Percentiles rank a stretch among this genome's conserved stretches.
These are phyloP conservation scores for Fusarium sp. DNA, from an alignment of 2,329 filamentous ascomycete genomes.

Conservation along the genomic window DNA sequence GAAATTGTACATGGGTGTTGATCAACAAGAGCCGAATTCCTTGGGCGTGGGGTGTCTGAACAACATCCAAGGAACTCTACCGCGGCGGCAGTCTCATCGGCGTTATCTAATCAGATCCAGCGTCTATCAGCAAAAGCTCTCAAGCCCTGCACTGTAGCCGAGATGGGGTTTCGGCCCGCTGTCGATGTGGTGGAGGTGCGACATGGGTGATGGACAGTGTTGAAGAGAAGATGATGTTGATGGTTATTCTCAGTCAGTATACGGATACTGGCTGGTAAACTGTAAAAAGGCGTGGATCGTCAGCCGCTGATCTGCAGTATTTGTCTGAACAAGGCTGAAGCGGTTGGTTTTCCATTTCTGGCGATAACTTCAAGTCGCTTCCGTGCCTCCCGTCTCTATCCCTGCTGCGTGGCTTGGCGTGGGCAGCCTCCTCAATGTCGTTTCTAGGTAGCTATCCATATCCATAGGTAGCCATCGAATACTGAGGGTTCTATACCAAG, in stretches of 20 bases:
- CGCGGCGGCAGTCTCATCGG: constrained; percentile 10
- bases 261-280: no score
- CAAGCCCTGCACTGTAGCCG: constrained; percentile 20
- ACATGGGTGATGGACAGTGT: not conserved
- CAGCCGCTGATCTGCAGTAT: not conserved
- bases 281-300: not conserved
- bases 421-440: constrained; percentile 26
- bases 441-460: no score
- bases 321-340: constrained; percentile 1
- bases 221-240: not conserved
- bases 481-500: no score
- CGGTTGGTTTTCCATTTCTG: constrained; percentile 15
- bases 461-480: no score
- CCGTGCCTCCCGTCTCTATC: not conserved
- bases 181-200: constrained; percentile 6
- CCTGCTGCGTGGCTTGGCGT: constrained; percentile 30
- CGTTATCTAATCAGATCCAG: constrained; percentile 47
- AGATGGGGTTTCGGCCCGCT: constrained; percentile 27
- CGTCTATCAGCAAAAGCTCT: constrained; percentile 18
- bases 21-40: not conserved
- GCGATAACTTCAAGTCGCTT: not conserved
- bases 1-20: constrained; percentile 21
- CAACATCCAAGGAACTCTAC: constrained; percentile 5
- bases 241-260: not conserved
- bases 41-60: constrained; percentile 13